A percentile compares a stretch with the other conserved stretches of the same genome.
phyloP scores from a whole-genome alignment of 257 asterid species.

The Fraxinus americana region DNA sequence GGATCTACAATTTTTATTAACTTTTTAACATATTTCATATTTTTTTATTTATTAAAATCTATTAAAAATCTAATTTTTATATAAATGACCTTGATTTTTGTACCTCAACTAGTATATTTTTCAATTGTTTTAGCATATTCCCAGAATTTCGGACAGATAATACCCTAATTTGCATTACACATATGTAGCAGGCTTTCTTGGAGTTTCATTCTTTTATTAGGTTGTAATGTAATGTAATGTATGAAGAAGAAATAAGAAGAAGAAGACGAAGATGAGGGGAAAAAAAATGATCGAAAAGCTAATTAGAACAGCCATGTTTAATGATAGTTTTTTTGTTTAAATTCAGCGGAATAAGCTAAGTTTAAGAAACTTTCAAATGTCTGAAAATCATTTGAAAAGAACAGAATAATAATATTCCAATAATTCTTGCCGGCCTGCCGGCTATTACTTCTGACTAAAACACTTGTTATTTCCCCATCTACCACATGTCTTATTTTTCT shows the following conservation, averaged over 20 bases:
- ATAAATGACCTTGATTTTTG: too few species aligned
- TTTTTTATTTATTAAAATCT: too few species aligned
- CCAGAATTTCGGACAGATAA: background rate
- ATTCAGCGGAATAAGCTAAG: conserved; percentile 39
- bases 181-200: background rate
- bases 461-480: conserved; percentile 15
- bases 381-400: background rate
- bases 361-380: conserved; percentile 16
- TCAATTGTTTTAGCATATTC: background rate
- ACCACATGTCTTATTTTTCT: conserved; percentile 41
- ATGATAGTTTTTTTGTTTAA: conserved; percentile 19
- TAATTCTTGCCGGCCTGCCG: conserved; percentile 35
- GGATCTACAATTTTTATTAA: too few species aligned
- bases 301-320: conserved; percentile 7
- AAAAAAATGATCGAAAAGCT: conserved; percentile 19
- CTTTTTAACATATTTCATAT: too few species aligned
- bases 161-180: background rate
- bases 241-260: background rate
- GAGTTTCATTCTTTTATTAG: background rate
- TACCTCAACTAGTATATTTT: too few species aligned
- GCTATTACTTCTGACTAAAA: conserved; percentile 15
- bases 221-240: background rate
- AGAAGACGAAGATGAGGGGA: background rate
- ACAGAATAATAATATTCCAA: conserved; percentile 23
- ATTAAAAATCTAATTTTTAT: too few species aligned